These are phyloP conservation scores for Alternaria tenuissima DNA, from an alignment of 2,329 filamentous ascomycete species.

Conservation along the genomic window DNA sequence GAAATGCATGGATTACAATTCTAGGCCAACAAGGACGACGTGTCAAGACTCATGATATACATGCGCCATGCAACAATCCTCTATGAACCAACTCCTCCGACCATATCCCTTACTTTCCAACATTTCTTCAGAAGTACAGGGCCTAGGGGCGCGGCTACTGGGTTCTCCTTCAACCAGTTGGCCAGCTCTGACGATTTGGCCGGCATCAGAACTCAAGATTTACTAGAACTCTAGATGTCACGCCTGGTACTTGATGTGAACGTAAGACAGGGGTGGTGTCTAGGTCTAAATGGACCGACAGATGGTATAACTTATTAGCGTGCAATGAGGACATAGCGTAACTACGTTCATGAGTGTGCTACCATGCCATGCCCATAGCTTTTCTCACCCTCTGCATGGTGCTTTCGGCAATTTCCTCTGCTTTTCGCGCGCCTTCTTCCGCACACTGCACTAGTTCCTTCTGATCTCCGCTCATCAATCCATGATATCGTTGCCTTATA, in stretches of 20 bases:
- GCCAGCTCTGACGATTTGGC: too few species aligned
- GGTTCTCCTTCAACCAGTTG: too few species aligned
- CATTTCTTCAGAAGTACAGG: too few species aligned
- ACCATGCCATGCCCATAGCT: constrained; percentile 28
- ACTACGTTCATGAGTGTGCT: neutral
- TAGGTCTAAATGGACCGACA: neutral
- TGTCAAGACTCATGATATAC: neutral
- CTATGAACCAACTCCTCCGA: too few species aligned
- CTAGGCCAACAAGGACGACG: neutral
- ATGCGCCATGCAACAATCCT: neutral
- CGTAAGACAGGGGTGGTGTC: neutral
- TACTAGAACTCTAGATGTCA: too few species aligned
- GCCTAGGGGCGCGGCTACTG: too few species aligned
- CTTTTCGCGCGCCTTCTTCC: constrained; percentile 66
- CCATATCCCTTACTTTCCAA: too few species aligned
- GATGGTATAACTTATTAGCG: neutral
- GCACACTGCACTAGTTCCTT: constrained; percentile 66
- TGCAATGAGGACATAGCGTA: neutral
- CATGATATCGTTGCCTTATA: constrained; percentile 65
- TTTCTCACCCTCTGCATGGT: constrained; percentile 53
- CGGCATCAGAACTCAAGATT: too few species aligned
- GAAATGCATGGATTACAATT: neutral
- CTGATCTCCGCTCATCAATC: constrained; percentile 61
- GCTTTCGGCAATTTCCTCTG: constrained; percentile 65
- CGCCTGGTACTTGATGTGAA: too few species aligned